Evolutionary conservation across 1,284 basidiomycete genomes (phyloP), one percentile per base, ranked within the genome.

Genomic region (Stygiomarasmius scandens): DNA sequence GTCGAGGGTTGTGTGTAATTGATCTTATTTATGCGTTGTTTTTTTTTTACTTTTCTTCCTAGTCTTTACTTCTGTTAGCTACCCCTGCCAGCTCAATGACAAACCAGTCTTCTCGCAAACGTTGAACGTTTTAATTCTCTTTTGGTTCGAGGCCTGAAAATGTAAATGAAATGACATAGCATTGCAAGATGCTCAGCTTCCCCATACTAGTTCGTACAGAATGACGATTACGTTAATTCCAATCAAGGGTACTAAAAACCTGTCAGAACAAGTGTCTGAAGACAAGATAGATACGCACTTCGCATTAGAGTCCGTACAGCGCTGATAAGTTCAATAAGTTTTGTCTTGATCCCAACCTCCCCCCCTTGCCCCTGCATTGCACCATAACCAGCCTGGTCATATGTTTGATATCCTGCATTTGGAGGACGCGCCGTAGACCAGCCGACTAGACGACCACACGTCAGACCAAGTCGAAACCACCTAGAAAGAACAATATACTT

Each of bases 261-360:
- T 43, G 34, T 36, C n/a, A 49, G 44, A 24, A 29, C 16, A n/a
- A 44, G 25, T 25, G 44, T 20, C 4, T 4, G 10, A 25, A 44
- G 32, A 24, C 36, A 23, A 2, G 25, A 55, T 36, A 10, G 29
- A 47, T 29, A 78, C 78, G 66, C 63, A 98, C 96, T 94, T 73
- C 96, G 86, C 90, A 98, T 91, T 61, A 98, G 79, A 55, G 95
- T 98, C 72, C 96, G 81, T 58, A 98, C 95, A 25, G 96, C 96
- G 63, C 90, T 85, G 63, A 98, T 98, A 65, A 98, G 82, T 73
- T 95, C 93, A 70, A 98, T 87, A 50, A 97, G 72, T 67, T 93
- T 87, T 56, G 85, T 85, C 77, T 98, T 98, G 63, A 98, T 78
- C 41, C 90, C 82, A 58, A 84, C 74, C 27, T 93, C 92, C 68